These are phyloP conservation scores for Raddia guianensis DNA, from an alignment of 176 grass and related monocot species.

Conservation along the genomic window DNA sequence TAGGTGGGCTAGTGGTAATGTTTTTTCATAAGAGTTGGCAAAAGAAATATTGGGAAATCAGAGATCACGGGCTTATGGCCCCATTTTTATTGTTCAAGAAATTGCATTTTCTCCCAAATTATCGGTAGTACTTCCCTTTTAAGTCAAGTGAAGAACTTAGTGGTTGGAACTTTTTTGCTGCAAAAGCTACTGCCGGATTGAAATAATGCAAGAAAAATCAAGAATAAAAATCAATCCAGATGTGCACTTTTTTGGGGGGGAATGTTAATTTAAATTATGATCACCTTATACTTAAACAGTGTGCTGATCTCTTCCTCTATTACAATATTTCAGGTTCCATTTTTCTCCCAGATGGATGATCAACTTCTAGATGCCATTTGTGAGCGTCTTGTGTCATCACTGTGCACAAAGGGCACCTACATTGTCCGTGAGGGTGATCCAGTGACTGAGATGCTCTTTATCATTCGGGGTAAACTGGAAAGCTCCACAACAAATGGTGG, in stretches of 20 bases:
- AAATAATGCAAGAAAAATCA: slow-evolving; percentile 5
- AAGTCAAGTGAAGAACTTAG: not conserved
- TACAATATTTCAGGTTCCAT: slow-evolving; percentile 64
- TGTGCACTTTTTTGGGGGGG: not conserved
- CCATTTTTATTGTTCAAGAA: not conserved
- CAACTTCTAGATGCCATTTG: slow-evolving; percentile 96
- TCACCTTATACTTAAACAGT: not conserved
- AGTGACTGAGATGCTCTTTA: slow-evolving; percentile 95
- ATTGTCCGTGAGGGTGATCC: slow-evolving; percentile 96
- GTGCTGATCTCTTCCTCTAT: not conserved
- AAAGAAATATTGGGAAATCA: not conserved
- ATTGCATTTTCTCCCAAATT: not conserved
- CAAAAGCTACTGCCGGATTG: not conserved
- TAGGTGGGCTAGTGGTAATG: not conserved
- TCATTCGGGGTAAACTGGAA: slow-evolving; percentile 93
- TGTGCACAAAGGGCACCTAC: slow-evolving; percentile 84
- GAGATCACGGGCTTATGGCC: not conserved
- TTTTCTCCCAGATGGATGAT: slow-evolving; percentile 93
- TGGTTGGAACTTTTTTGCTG: not conserved
- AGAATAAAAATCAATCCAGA: not conserved
- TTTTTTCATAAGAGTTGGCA: not conserved
- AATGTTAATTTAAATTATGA: not conserved
- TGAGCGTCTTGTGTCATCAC: slow-evolving; percentile 82
- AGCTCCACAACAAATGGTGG: slow-evolving; percentile 96
- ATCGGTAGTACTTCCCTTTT: not conserved